Percentiles rank a stretch among this genome's conserved stretches.
Evolutionary conservation across 306 rosid species (phyloP).

Genomic region (Vigna nakashimae): DNA sequence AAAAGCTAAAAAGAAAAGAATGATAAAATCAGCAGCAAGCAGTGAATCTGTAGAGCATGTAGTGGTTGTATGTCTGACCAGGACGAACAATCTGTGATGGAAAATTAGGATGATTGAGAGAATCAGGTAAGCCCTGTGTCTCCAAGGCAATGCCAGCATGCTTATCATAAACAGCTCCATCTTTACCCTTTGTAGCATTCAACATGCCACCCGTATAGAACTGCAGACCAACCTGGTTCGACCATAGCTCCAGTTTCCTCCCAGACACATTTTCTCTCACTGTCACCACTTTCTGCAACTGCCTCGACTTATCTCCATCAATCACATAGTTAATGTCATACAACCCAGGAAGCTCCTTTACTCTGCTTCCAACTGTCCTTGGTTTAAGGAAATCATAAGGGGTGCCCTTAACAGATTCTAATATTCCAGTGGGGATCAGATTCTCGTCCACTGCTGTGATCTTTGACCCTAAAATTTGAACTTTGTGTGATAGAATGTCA

Average conservation of each 20-base stretch:
- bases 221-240: conserved; percentile 58
- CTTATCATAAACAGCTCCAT: conserved; percentile 40
- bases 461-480: conserved; percentile 52
- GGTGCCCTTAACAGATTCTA: conserved; percentile 46
- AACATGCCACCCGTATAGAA: conserved; percentile 50
- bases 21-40: neutral
- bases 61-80: conserved; percentile 53
- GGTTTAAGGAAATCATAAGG: conserved; percentile 58
- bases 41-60: conserved; percentile 57
- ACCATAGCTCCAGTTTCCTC: conserved; percentile 62
- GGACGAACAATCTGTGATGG: conserved; percentile 58
- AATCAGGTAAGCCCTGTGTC: conserved; percentile 62
- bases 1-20: neutral
- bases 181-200: conserved; percentile 48
- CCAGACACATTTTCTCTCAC: conserved; percentile 50
- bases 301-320: conserved; percentile 19
- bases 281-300: conserved; percentile 50
- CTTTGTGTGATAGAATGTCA: conserved; percentile 51
- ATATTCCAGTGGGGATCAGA: conserved; percentile 60
- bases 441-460: conserved; percentile 51
- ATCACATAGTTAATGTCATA: conserved; percentile 65
- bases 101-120: conserved; percentile 57
- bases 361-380: conserved; percentile 46
- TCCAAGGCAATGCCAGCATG: conserved; percentile 53
- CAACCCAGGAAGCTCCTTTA: conserved; percentile 45